A percentile compares a stretch with the other conserved stretches of the same genome.
These are phyloP conservation scores for Teunomyces aglyptinius DNA, from an alignment of 805 yeast species.

Conservation along the genomic window DNA sequence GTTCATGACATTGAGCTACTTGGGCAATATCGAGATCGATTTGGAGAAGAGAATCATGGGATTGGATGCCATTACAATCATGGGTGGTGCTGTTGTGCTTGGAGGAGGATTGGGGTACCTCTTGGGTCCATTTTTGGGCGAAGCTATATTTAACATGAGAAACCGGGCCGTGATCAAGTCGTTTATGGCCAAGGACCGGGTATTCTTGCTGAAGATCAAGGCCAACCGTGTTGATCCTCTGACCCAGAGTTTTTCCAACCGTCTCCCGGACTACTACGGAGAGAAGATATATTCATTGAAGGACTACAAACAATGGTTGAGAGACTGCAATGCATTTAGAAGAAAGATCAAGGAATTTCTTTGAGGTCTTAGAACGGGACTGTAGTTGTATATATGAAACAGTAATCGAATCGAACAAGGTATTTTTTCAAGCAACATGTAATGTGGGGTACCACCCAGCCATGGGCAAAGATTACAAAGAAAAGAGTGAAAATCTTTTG, in stretches of 20 bases:
- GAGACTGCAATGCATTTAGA: slow-evolving; percentile 89
- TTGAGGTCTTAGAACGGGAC: slow-evolving; percentile 21
- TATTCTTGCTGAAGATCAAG: slow-evolving; percentile 70
- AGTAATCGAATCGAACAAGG: neutral
- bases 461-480: neutral
- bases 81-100: slow-evolving; percentile 68
- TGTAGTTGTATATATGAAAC: neutral
- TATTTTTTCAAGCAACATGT: neutral
- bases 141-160: slow-evolving; percentile 58
- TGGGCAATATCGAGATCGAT: slow-evolving; percentile 82
- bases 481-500: neutral
- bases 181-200: slow-evolving; percentile 63
- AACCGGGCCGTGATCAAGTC: slow-evolving; percentile 45
- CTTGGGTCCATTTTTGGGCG: slow-evolving; percentile 78
- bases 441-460: neutral
- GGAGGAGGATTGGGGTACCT: slow-evolving; percentile 78
- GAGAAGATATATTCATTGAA: slow-evolving; percentile 86
- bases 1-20: slow-evolving; percentile 65
- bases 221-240: slow-evolving; percentile 89
- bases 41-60: slow-evolving; percentile 85
- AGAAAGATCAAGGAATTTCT: slow-evolving; percentile 77
- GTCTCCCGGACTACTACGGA: slow-evolving; percentile 98
- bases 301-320: slow-evolving; percentile 91
- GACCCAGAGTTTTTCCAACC: slow-evolving; percentile 84
- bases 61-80: slow-evolving; percentile 81